A percentile compares a stretch with the other conserved stretches of the same genome.
These are phyloP conservation scores for Lepiota venenata DNA, from an alignment of 768 basidiomycete species.

Conservation along the genomic window DNA sequence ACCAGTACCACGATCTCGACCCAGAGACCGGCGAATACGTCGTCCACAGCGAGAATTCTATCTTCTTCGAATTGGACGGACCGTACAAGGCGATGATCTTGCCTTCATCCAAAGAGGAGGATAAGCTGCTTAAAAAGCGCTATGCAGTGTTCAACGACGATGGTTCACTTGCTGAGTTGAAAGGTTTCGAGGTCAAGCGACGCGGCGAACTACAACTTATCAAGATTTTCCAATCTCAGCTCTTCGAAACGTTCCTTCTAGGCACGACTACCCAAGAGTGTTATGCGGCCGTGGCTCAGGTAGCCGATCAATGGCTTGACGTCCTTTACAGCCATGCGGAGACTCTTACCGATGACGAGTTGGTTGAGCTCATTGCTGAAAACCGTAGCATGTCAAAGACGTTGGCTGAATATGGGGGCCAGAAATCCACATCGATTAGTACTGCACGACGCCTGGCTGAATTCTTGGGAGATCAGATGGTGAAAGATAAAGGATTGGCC, in stretches of 20 bases:
- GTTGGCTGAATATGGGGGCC: conserved; percentile 90
- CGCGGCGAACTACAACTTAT: conserved; percentile 96
- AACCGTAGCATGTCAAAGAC: conserved; percentile 98
- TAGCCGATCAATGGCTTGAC: conserved; percentile 97
- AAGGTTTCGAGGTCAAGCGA: conserved; percentile 98
- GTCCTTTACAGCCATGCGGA: conserved; percentile 86
- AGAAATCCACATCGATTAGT: conserved; percentile 98
- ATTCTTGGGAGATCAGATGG: conserved; percentile 97
- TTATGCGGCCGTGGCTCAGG: conserved; percentile 88
- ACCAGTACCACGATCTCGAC: conserved; percentile 95
- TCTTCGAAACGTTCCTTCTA: conserved; percentile 96
- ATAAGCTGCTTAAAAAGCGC: conserved; percentile 96
- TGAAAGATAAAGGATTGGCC: conserved; percentile 97
- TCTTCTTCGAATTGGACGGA: conserved; percentile 98
- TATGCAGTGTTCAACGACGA: conserved; percentile 99
- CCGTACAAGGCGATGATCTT: conserved; percentile 99
- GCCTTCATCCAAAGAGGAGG: conserved; percentile 98
- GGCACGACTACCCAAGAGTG: conserved; percentile 94
- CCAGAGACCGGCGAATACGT: conserved; percentile 80
- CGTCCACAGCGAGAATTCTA: conserved; percentile 93
- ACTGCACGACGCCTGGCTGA: conserved; percentile 94
- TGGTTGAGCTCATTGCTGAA: conserved; percentile 97
- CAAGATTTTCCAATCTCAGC: conserved; percentile 98
- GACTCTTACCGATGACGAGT: conserved; percentile 84
- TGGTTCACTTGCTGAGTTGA: conserved; percentile 94